These are phyloP conservation scores for Planoprotostelium fungivorum DNA, from an alignment of 78 protist species.

Conservation along the genomic window DNA sequence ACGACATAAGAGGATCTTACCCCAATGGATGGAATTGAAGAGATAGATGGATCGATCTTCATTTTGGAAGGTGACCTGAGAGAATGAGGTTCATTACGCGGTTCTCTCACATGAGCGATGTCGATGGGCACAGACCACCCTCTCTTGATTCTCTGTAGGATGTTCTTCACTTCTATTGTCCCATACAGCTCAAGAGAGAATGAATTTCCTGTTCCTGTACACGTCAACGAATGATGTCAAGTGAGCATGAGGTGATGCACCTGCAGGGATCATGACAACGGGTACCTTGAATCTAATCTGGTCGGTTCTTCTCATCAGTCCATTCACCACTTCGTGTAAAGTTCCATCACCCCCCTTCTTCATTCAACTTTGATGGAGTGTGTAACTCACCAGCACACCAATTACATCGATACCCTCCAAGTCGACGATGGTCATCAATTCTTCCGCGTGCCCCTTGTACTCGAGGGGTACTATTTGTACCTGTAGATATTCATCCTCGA, in stretches of 20 bases:
- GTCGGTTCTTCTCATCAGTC: slow-evolving; percentile 57
- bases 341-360: slow-evolving; percentile 72
- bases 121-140: slow-evolving; percentile 53
- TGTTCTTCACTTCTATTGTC: slow-evolving; percentile 22
- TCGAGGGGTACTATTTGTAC: slow-evolving; percentile 23
- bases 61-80: neutral
- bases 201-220: slow-evolving; percentile 50
- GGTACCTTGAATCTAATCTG: slow-evolving; percentile 33
- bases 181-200: slow-evolving; percentile 53
- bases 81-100: neutral
- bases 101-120: slow-evolving; percentile 32
- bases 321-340: slow-evolving; percentile 58
- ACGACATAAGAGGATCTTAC: too few relatives aligned
- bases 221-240: neutral
- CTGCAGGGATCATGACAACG: slow-evolving; percentile 47
- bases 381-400: slow-evolving; percentile 44
- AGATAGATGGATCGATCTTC: neutral
- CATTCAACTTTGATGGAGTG: too few relatives aligned
- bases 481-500: too few relatives aligned
- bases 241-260: neutral
- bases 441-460: slow-evolving; percentile 63
- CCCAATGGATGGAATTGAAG: slow-evolving; percentile 65
- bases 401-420: slow-evolving; percentile 31
- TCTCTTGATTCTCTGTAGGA: slow-evolving; percentile 32
- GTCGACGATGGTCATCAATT: slow-evolving; percentile 20